These are phyloP conservation scores for Coprinopsis sp. DNA, from an alignment of 768 basidiomycete species.

Conservation along the genomic window DNA sequence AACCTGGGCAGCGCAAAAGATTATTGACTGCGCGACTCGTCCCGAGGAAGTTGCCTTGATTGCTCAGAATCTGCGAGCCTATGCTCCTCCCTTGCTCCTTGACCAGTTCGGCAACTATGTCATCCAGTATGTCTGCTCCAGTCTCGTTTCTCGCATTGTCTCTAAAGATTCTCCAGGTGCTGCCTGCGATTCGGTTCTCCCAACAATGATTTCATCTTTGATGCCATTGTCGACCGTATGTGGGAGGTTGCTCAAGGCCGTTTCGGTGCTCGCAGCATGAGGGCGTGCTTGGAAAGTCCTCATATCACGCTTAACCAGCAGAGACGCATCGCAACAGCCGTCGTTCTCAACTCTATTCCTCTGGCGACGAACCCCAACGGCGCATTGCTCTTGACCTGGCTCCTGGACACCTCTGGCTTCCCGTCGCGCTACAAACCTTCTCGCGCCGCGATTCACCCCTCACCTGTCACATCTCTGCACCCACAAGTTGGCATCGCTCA, in stretches of 20 bases:
- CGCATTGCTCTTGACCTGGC: constrained; percentile 91
- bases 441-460: constrained; percentile 94
- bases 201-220: constrained; percentile 92
- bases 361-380: constrained; percentile 98
- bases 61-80: constrained; percentile 82
- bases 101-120: constrained; percentile 95
- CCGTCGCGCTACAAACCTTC: constrained; percentile 91
- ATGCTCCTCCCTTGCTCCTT: constrained; percentile 87
- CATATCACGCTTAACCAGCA: constrained; percentile 85
- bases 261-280: constrained; percentile 96
- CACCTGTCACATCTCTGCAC: constrained; percentile 96
- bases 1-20: constrained; percentile 99
- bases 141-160: background rate
- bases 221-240: constrained; percentile 95
- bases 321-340: constrained; percentile 89
- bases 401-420: constrained; percentile 91
- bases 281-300: constrained; percentile 91
- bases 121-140: constrained; percentile 67
- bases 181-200: constrained; percentile 89
- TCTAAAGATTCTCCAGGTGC: constrained; percentile 43
- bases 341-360: constrained; percentile 96
- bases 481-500: constrained; percentile 94
- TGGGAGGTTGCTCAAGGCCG: constrained; percentile 99
- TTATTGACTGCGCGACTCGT: constrained; percentile 89
- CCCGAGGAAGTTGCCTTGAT: constrained; percentile 85